Base-by-base conservation (phyloP, 1,284 basidiomycete genomes). In the Apiotrichum akiyoshidainum region DNA sequence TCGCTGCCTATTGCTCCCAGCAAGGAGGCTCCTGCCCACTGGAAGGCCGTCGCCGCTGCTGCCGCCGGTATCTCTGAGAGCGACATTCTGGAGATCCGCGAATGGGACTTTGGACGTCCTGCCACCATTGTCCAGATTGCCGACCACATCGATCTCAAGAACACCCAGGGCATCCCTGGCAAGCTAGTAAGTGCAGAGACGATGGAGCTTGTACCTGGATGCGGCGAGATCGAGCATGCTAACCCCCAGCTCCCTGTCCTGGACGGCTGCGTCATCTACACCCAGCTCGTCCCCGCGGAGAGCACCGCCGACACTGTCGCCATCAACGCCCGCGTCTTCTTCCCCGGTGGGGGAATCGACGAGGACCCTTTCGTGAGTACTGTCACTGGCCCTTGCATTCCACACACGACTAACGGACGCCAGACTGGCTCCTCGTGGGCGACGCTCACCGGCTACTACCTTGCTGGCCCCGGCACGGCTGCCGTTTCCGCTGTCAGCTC, bases 1-100 rank as follows among this genome's bases (percentile, higher is more conserved):
- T 46, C 96, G 92, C 80, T 97, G 91, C 45, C 78, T 61, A 69
- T 82, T 78, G 57, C 34, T 6, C 3, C 9, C 26, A 13, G 26
- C 35, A 45, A 40, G 12, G 13, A 26, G 8, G 44, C 44, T 5
- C 46, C 40, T 1, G 26, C 11, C 2, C 31, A 41, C 13, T 44
- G 45, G 50, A 42, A 19, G 14, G 39, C 21, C 6, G 22, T 34
- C n/a, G 48, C 19, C 5, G 56, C 46, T 10, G 40, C 14, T 5
- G 61, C 62, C 2, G 56, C 63, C 14, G 53, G 60, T 1, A 37
- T 65, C 4, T 19, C 31, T 10, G 35, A n/a, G 6, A 52, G 34
- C 33, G 59, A 63, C 26, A 50, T 71, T 4, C 19, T 64, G 14
- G 46, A 50, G 21, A 39, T 61, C 17, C 54, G 40, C n/a, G 51